Percentiles rank a stretch among this genome's conserved stretches.
Conservation (phyloP, 345 rosid species). For the Camelina laxa region DNA sequence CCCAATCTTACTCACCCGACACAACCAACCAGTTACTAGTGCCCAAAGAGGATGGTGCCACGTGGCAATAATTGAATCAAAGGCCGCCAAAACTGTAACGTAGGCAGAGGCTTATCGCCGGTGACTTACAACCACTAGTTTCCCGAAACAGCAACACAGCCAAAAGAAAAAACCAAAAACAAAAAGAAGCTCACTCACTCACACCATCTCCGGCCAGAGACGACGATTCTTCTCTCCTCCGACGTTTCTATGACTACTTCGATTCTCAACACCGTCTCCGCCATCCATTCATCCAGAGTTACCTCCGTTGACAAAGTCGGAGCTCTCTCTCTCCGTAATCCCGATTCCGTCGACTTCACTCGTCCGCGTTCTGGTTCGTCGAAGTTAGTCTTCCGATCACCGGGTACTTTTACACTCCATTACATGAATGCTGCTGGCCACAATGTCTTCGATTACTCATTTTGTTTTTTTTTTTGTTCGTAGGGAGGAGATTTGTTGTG, state of each 20-base stretch:
- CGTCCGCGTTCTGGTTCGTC: constrained; percentile 29
- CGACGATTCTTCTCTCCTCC: constrained; percentile 9
- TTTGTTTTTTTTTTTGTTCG: constrained; percentile 14
- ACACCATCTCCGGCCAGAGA: constrained; percentile 21
- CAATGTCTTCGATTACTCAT: not conserved
- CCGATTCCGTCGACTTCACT: constrained; percentile 55
- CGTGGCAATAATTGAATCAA: constrained; percentile 3
- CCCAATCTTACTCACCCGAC: not conserved
- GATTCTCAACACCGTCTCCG: constrained; percentile 54
- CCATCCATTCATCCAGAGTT: constrained; percentile 48
- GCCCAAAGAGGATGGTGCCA: not conserved
- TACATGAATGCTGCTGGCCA: not conserved
- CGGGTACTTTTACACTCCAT: not conserved
- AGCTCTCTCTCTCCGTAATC: constrained; percentile 43
- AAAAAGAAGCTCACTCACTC: constrained; percentile 23
- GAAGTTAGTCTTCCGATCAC: constrained; percentile 10
- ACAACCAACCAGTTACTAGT: not conserved
- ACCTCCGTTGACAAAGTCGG: constrained; percentile 42
- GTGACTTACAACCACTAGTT: constrained; percentile 33
- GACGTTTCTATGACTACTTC: constrained; percentile 69
- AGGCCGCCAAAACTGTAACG: constrained; percentile 33
- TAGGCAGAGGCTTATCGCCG: constrained; percentile 37
- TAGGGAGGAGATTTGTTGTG: constrained; percentile 72
- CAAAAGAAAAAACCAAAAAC: too few species aligned
- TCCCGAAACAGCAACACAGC: constrained; percentile 23